Percentiles rank a stretch among this genome's conserved stretches.
These are phyloP conservation scores for Candida corydali DNA, from an alignment of 805 yeast genomes.

Conservation along the genomic window DNA sequence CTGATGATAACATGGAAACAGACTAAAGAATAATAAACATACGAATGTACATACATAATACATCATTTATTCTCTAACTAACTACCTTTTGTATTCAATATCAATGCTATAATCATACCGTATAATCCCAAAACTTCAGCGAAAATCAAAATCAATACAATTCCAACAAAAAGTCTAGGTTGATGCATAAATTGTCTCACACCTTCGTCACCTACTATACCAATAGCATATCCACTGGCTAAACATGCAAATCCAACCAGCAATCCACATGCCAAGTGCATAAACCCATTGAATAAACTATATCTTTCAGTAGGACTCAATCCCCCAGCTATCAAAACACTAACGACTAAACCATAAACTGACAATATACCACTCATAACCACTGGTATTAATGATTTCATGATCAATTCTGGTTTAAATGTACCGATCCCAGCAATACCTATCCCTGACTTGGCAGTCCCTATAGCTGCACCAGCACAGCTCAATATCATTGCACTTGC, in stretches of 20 bases:
- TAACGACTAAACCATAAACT: constrained; percentile 94
- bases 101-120: constrained; percentile 93
- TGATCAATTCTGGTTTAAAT: constrained; percentile 92
- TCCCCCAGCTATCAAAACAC: constrained; percentile 91
- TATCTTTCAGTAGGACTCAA: constrained; percentile 74
- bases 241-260: constrained; percentile 95
- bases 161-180: constrained; percentile 84
- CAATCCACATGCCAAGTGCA: constrained; percentile 95
- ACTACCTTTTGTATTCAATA: constrained; percentile 84
- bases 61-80: neutral
- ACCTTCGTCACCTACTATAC: constrained; percentile 91
- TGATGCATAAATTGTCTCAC: constrained; percentile 86
- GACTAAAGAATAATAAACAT: constrained; percentile 13
- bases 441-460: constrained; percentile 96
- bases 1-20: constrained; percentile 37
- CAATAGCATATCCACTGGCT: constrained; percentile 95
- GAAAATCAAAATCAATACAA: constrained; percentile 82
- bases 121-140: constrained; percentile 88
- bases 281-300: constrained; percentile 91
- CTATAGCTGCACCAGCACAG: constrained; percentile 98
- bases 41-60: constrained; percentile 1
- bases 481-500: constrained; percentile 87
- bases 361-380: constrained; percentile 98
- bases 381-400: constrained; percentile 94
- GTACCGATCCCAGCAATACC: constrained; percentile 99